Conservation (phyloP, 495 filamentous ascomycete species). For the Diplogelasinospora grovesii region DNA sequence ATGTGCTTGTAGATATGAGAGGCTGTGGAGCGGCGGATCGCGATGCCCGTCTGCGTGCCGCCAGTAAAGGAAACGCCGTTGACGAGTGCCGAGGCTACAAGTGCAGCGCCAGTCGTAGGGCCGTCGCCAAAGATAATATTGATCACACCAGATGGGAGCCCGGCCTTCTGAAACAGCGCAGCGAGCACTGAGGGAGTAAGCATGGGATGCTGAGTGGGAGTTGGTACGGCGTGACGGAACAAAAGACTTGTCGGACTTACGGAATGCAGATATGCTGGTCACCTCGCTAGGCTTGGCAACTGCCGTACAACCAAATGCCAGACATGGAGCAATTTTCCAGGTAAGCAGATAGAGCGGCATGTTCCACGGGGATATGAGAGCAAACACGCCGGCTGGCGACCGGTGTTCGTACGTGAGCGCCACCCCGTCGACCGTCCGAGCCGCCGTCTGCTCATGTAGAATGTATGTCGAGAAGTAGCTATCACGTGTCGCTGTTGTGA, state of each 20-base stretch:
- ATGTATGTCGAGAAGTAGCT: slow-evolving; percentile 27
- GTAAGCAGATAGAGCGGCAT: slow-evolving; percentile 25
- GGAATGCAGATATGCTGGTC: slow-evolving; percentile 40
- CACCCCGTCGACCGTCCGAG: slow-evolving; percentile 18
- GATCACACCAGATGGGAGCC: slow-evolving; percentile 46
- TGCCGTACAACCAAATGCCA: slow-evolving; percentile 24
- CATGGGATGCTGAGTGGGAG: no score
- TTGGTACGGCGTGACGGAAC: neutral
- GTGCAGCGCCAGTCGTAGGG: slow-evolving; percentile 38
- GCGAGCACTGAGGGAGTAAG: slow-evolving; percentile 25
- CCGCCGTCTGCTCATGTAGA: slow-evolving; percentile 20
- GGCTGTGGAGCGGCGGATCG: slow-evolving; percentile 27
- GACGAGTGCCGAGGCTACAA: slow-evolving; percentile 41
- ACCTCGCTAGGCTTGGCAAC: slow-evolving; percentile 24
- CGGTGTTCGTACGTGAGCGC: slow-evolving; percentile 24
- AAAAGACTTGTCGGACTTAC: slow-evolving; percentile 46
- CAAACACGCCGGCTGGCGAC: slow-evolving; percentile 22
- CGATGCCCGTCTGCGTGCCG: slow-evolving; percentile 34
- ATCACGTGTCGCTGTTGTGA: neutral
- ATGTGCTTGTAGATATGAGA: slow-evolving; percentile 56
- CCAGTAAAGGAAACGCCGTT: slow-evolving; percentile 51
- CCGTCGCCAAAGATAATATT: slow-evolving; percentile 48
- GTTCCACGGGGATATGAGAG: slow-evolving; percentile 24
- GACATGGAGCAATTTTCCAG: slow-evolving; percentile 24
- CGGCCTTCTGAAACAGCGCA: slow-evolving; percentile 34